Percentiles rank a stretch among this genome's conserved stretches.
Evolutionary conservation across 768 basidiomycete genomes (phyloP).

Genomic region (Pisolithus orientalis): DNA sequence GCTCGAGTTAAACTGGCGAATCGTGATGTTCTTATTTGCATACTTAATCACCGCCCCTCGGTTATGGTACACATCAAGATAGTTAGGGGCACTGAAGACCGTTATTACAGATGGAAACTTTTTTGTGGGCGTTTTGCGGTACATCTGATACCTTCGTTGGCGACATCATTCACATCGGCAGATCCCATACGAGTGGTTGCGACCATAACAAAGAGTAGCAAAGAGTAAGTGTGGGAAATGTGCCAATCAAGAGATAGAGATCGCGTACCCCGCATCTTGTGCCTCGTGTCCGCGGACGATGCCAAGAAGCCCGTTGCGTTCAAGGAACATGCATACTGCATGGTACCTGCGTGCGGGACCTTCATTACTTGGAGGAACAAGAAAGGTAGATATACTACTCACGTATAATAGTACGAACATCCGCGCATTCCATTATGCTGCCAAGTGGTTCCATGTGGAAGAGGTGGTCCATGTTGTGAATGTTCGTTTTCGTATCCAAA

Average conservation of each 20-base stretch:
- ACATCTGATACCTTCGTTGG: conserved; percentile 74
- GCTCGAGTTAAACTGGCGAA: conserved; percentile 77
- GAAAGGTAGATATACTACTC: conserved; percentile 23
- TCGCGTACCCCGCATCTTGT: conserved; percentile 86
- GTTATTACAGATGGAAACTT: conserved; percentile 98
- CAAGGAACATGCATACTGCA: conserved; percentile 93
- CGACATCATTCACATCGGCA: not conserved
- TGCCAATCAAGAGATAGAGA: not conserved
- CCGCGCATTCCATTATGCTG: conserved; percentile 83
- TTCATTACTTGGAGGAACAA: not conserved
- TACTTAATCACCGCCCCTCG: conserved; percentile 97
- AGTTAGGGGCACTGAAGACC: conserved; percentile 96
- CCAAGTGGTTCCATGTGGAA: conserved; percentile 56
- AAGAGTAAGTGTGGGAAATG: not conserved
- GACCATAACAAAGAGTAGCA: not conserved
- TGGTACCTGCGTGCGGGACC: conserved; percentile 49
- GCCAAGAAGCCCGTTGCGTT: conserved; percentile 82
- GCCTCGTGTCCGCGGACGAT: conserved; percentile 98
- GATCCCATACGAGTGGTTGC: too few species aligned
- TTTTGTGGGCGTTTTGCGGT: conserved; percentile 88
- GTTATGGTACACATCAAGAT: conserved; percentile 96
- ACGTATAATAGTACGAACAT: conserved; percentile 93
- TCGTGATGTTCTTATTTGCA: conserved; percentile 94
- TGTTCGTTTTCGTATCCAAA: conserved; percentile 78
- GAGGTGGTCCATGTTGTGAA: conserved; percentile 39